Evolutionary conservation across 495 filamentous ascomycete genomes (phyloP).

Genomic region (Annulohypoxylon bovei): DNA sequence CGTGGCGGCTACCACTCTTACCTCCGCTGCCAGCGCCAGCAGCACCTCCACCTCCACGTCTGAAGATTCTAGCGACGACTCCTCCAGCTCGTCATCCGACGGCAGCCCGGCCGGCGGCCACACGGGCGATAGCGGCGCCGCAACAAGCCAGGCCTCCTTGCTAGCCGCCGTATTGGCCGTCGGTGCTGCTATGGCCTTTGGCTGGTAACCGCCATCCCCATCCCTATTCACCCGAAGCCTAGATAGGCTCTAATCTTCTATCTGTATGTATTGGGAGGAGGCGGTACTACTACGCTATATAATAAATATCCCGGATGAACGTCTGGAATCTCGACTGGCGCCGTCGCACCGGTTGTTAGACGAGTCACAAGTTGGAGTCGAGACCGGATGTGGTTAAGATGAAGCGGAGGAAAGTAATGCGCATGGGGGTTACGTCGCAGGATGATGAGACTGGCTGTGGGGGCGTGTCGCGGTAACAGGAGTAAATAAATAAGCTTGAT

Average conservation of each 20-base stretch:
- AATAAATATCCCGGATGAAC: constrained; percentile 22
- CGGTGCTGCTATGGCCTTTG: constrained; percentile 35
- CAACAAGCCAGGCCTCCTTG: constrained; percentile 32
- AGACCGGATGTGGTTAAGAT: background rate
- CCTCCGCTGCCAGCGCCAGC: constrained; percentile 1
- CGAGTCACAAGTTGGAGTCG: background rate
- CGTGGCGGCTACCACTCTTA: constrained; percentile 27
- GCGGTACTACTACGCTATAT: constrained; percentile 1
- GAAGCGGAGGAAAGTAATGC: background rate
- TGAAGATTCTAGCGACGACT: constrained; percentile 6
- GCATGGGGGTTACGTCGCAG: constrained; percentile 7
- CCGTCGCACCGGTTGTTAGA: constrained; percentile 3
- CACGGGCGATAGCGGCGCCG: constrained; percentile 10
- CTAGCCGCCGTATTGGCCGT: constrained; percentile 42
- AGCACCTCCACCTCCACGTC: constrained; percentile 7
- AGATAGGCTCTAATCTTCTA: constrained; percentile 10
- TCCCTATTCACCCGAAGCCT: background rate
- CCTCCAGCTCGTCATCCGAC: constrained; percentile 1
- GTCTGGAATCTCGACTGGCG: background rate
- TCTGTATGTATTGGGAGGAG: constrained; percentile 39
- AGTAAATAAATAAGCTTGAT: constrained; percentile 27
- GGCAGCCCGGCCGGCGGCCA: constrained; percentile 16
- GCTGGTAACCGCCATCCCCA: constrained; percentile 30
- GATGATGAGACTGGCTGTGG: background rate
- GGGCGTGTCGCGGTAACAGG: constrained; percentile 11